These are phyloP conservation scores for Glomus cerebriforme DNA, from an alignment of 192 early-diverging fungal species.

Conservation along the genomic window DNA sequence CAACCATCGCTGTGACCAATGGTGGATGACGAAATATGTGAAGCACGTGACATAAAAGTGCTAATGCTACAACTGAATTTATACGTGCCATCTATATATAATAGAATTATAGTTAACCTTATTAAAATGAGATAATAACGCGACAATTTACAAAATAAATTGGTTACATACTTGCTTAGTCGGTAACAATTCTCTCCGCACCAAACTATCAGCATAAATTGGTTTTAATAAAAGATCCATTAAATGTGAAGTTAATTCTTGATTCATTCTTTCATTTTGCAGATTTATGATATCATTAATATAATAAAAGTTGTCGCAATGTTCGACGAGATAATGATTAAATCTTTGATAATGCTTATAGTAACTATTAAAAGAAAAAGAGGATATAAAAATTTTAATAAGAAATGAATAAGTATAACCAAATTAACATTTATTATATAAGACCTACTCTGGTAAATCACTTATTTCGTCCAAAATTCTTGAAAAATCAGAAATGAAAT, in stretches of 20 bases:
- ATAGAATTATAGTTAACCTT: neutral
- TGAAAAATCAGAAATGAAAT: conserved; percentile 46
- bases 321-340: conserved; percentile 60
- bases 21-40: conserved; percentile 44
- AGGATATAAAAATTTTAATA: neutral
- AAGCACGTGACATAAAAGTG: conserved; percentile 44
- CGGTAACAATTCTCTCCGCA: conserved; percentile 17
- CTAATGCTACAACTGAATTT: conserved; percentile 37
- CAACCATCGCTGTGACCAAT: conserved; percentile 37
- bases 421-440: neutral
- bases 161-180: neutral
- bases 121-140: neutral
- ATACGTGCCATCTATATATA: conserved; percentile 37
- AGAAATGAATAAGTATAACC: neutral
- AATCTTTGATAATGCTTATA: conserved; percentile 41
- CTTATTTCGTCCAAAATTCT: conserved; percentile 40
- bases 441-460: conserved; percentile 36
- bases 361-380: neutral
- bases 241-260: conserved; percentile 39
- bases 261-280: conserved; percentile 57
- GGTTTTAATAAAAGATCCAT: conserved; percentile 42
- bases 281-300: conserved; percentile 63
- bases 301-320: conserved; percentile 65
- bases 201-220: conserved; percentile 43
- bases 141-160: neutral